Evolutionary conservation across 2,329 filamentous ascomycete species (phyloP), one percentile per base, ranked within the genome.

Genomic region (Kalaharituber pfeilii): DNA sequence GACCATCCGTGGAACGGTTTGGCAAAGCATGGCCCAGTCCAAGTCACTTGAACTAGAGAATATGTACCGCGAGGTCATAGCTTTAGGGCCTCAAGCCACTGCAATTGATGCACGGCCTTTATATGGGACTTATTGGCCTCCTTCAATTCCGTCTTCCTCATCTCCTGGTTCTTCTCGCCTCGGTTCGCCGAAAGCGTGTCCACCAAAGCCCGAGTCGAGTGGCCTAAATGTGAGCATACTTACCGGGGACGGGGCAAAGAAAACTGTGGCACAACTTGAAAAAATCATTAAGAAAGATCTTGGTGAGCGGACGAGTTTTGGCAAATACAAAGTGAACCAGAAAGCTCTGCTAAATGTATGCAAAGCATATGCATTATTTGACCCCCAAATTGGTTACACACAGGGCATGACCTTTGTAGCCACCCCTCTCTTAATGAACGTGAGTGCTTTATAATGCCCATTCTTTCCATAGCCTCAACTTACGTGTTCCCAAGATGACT

Each of bases 381-480:
- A 98, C 65, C 87, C 94, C 65, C 83, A 76, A 6, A 91, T 98
- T 30, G 89, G 91, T 28, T 98, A 98, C 68, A 89, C 93, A 0
- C 91, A 98, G 68, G 91, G 91, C 66, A 95, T 98, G 84, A 98
- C 96, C 66, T 98, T 98, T 65, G 79, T 98, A 56, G 84, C 87
- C 50, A 96, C 96, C 87, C 91, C 93, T 24, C 69, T 98, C 18
- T 73, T 98, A 1, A 95, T 98, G 71, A 96, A 95, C 67, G 81
- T 84, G 70, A 73, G 80, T 67, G 50, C 27, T 15, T 28, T 25
- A 15, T 11, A 20, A 25, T n/a, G 5, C 5, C 18, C 52, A 56
- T 52, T 50, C 28, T 33, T 39, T 9, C 30, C n/a, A n/a, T 36
- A 9, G 9, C 30, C 9, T 36, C 9, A 36, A 26, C 24, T 20